Evolutionary conservation across 2,329 filamentous ascomycete genomes (phyloP).

Genomic region (Dactylellina leptospora): DNA sequence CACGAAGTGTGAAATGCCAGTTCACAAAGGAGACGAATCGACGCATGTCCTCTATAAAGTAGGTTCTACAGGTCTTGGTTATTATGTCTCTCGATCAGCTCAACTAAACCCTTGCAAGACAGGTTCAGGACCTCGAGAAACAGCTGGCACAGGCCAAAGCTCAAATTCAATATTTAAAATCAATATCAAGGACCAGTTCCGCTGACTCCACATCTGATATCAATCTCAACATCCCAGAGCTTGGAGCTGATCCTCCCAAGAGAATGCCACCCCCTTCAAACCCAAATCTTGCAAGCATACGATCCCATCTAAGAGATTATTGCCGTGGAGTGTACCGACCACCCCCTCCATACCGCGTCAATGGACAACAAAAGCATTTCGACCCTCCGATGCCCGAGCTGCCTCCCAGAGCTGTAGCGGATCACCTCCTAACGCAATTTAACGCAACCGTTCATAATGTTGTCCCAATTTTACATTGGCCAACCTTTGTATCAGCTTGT

Average conservation of each 20-base stretch:
- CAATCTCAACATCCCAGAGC: slow-evolving; percentile 66
- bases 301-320: slow-evolving; percentile 75
- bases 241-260: slow-evolving; percentile 72
- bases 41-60: slow-evolving; percentile 98
- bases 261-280: slow-evolving; percentile 70
- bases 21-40: slow-evolving; percentile 99
- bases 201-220: slow-evolving; percentile 57
- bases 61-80: slow-evolving; percentile 57
- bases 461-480: slow-evolving; percentile 88
- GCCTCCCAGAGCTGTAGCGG: slow-evolving; percentile 74
- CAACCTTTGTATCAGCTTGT: slow-evolving; percentile 77
- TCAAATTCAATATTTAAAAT: slow-evolving; percentile 78
- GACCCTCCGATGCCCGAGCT: slow-evolving; percentile 70
- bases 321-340: slow-evolving; percentile 82
- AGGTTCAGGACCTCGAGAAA: slow-evolving; percentile 95
- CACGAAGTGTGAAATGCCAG: slow-evolving; percentile 94
- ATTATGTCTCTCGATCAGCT: not conserved
- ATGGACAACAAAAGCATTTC: slow-evolving; percentile 63
- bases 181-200: slow-evolving; percentile 66
- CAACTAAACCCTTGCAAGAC: slow-evolving; percentile 63
- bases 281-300: slow-evolving; percentile 75
- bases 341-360: slow-evolving; percentile 73
- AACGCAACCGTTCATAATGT: slow-evolving; percentile 78
- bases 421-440: slow-evolving; percentile 78
- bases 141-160: slow-evolving; percentile 82